These are phyloP conservation scores for Trichomonascaceae sp. DNA, from an alignment of 1,139 yeast species.

Conservation along the genomic window DNA sequence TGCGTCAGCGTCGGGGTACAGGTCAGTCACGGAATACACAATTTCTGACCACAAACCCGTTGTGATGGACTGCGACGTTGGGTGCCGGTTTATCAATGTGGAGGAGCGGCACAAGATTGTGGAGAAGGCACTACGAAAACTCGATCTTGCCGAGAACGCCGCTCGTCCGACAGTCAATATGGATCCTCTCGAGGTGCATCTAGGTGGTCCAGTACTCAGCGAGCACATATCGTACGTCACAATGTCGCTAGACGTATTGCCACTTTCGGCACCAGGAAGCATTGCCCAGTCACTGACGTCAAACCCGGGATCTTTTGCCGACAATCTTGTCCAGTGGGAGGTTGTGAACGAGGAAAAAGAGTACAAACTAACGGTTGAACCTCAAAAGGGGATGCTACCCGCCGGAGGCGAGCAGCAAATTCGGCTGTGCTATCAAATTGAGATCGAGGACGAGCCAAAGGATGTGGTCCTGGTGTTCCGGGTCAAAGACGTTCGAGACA, in stretches of 20 bases:
- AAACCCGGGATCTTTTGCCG: background rate
- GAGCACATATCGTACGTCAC: slow-evolving; percentile 7
- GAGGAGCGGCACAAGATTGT: slow-evolving; percentile 26
- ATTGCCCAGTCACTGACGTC: slow-evolving; percentile 1
- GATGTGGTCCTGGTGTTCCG: slow-evolving; percentile 19
- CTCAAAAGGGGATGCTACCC: slow-evolving; percentile 15
- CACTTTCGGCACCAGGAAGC: slow-evolving; percentile 3
- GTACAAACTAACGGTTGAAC: slow-evolving; percentile 9
- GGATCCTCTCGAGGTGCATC: slow-evolving; percentile 16
- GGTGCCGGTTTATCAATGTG: slow-evolving; percentile 37
- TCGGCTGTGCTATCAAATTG: slow-evolving; percentile 9
- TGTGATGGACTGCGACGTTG: slow-evolving; percentile 35
- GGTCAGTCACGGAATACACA: slow-evolving; percentile 22
- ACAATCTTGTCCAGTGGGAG: slow-evolving; percentile 10
- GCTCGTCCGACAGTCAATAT: slow-evolving; percentile 29
- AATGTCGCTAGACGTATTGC: slow-evolving; percentile 4
- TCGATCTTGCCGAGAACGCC: slow-evolving; percentile 33
- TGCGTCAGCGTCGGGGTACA: slow-evolving; percentile 13
- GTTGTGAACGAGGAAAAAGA: slow-evolving; percentile 4
- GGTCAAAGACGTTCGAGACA: slow-evolving; percentile 22
- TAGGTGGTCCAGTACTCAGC: slow-evolving; percentile 11
- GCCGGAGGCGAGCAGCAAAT: slow-evolving; percentile 17
- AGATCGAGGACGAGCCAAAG: slow-evolving; percentile 8
- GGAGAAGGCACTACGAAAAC: slow-evolving; percentile 25
- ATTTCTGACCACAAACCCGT: slow-evolving; percentile 76